Evolutionary conservation across 441 rosid species (phyloP), one percentile per base, ranked within the genome.

Genomic region (Euphorbia corollata): DNA sequence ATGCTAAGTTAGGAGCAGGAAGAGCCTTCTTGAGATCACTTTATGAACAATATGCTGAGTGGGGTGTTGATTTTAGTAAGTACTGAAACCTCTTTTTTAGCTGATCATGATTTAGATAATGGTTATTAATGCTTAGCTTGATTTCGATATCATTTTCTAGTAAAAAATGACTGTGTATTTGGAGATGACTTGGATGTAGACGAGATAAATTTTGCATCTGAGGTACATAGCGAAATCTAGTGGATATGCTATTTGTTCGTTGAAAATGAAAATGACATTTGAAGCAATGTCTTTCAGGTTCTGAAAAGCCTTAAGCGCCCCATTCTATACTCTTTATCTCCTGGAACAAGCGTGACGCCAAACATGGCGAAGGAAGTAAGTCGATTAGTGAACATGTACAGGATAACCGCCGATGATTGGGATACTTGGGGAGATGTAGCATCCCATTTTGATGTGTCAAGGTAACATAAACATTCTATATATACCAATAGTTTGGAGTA

Each of bases 61-160:
- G 96, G 97, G 98, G 96, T 8, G 85, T 93, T 22, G 98, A 93
- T 84, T 90, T 93, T 65, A 89, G 97, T 93, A 84, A 89, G 69
- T 61, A n/a, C n/a, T n/a, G n/a, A n/a, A n/a, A n/a, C n/a, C n/a
- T n/a, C n/a, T n/a, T n/a, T n/a, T n/a, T n/a, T n/a, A n/a, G n/a
- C n/a, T n/a, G n/a, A n/a, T n/a, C n/a, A 2, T 34, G 38, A 34
- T 34, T 34, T 34, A 34, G 38, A 34, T 34, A 34, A 34, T 6
- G 38, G 38, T 34, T 34, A 9, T 4, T 5, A 7, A 11, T 15
- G 13, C 23, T 38, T 30, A 61, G 39, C 41, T 55, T 47, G 51
- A 73, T 27, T 20, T 73, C 45, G 63, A 23, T 63, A 45, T 59
- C 39, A 45, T 36, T 62, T 61, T 81, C 74, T 77, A 92, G 98